Conservation (phyloP, 176 grass and related monocot species). For the Oryza punctata region DNA sequence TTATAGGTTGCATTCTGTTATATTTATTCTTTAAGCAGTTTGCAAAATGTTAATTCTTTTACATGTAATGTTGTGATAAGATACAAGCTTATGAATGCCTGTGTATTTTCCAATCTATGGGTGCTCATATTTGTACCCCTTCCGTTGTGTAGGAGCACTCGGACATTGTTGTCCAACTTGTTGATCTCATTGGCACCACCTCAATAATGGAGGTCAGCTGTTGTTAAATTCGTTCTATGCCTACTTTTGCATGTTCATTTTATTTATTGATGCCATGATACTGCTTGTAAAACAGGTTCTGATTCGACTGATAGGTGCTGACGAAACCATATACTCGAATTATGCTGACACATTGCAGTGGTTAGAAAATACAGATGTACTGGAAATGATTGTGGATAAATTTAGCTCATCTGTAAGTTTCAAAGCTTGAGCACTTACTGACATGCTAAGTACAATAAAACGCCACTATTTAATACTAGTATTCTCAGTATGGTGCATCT, state of each 20-base stretch:
- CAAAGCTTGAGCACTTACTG: background rate
- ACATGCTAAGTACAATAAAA: background rate
- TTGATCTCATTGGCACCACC: slow-evolving; percentile 85
- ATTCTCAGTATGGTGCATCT: background rate
- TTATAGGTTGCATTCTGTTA: background rate
- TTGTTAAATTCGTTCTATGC: background rate
- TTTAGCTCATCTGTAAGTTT: slow-evolving; percentile 78
- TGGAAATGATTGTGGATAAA: slow-evolving; percentile 85
- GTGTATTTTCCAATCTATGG: slow-evolving; percentile 17
- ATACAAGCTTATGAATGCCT: slow-evolving; percentile 5
- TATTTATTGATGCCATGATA: slow-evolving; percentile 32
- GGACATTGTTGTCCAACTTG: slow-evolving; percentile 73
- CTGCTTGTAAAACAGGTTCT: slow-evolving; percentile 64
- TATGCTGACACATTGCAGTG: slow-evolving; percentile 68
- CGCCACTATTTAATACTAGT: background rate
- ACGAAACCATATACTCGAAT: slow-evolving; percentile 78
- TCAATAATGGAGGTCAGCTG: slow-evolving; percentile 79
- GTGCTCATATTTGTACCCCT: background rate
- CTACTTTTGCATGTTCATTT: slow-evolving; percentile 10
- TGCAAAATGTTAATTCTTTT: background rate
- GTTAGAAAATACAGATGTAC: slow-evolving; percentile 74
- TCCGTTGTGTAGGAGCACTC: slow-evolving; percentile 52
- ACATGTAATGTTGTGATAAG: background rate
- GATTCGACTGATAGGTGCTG: slow-evolving; percentile 79
- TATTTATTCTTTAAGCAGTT: background rate